Base-by-base conservation (phyloP, 75 land plant genomes). In the Gnetum montanum region DNA sequence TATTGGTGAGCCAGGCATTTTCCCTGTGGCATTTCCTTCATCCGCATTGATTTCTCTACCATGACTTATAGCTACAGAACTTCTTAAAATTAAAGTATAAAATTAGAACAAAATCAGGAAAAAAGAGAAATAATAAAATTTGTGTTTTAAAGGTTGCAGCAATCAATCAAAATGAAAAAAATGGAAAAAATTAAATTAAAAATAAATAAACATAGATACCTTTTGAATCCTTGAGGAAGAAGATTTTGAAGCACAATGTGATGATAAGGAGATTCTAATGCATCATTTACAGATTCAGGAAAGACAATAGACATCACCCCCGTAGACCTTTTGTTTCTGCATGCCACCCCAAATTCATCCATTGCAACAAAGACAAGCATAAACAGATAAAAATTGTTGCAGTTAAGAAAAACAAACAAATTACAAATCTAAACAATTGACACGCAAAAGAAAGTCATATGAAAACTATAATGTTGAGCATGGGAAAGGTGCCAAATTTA, bases 211-310 rank as follows among this genome's bases (percentile, higher is more conserved):
- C n/a, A 11, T 28, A 8, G 24, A 64, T 6, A 85, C 90, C 90
- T 86, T 58, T 64, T 79, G 19, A 79, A 59, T 50, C 78, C 78
- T 19, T 74, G 64, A 35, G 81, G 73, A 27, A 71, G 63, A 41
- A 66, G 78, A 60, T 77, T 67, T 31, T 68, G 82, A 70, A 86
- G 63, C 31, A 55, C 69, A 43, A 81, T 62, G 58, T 70, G 69
- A 61, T 81, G 84, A 48, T 79, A 54, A 35, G 76, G 60, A 46
- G 88, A 63, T 43, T 86, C 91, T 19, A 83, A 54, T 18, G 68
- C 82, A 74, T 86, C 84, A 59, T 45, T 83, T 15, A 86, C 53
- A 16, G 81, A 68, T 13, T 66, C 55, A 41, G 91, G 91, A 3
- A 83, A 70, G 28, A 86, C 63, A 13, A 88, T 67, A 24, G 80